Evolutionary conservation across 2,329 filamentous ascomycete species (phyloP), one percentile per base, ranked within the genome.

Genomic region (Plectosphaerella plurivora): DNA sequence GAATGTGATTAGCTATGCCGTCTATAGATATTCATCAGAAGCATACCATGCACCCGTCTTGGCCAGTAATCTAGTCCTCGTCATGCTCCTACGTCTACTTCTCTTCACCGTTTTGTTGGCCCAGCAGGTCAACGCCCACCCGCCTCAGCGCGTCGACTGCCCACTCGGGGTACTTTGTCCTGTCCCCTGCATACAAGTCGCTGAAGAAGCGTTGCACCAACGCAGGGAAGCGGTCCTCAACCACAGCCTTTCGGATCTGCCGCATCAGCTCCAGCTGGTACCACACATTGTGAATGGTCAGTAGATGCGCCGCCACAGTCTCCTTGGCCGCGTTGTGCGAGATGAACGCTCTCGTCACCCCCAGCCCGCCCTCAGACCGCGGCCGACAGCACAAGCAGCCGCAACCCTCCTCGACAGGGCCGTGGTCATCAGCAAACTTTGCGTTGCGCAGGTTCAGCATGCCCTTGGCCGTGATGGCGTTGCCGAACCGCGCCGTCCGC

Each of bases 201-300:
- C 68, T 74, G 70, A 99, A 99, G 73, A 96, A 97, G 35, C 79
- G 71, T 59, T 75, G 84, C 55, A 97, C 66, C 62, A 94, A 96
- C 2, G 75, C 79, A 2, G 94, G 92, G 67, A 88, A 97, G 49
- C 76, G 72, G 65, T 96, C 91, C 55, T 87, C 87, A 8, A 96
- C 73, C 56, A 97, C 91, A 15, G 94, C 85, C 56, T 89, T 77
- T 54, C 93, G 81, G 12, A 84, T 81, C 55, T 81, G 74, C 18
- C 79, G 75, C 91, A 97, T 97, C 61, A 99, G 73, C 55, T 87
- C 81, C 51, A 99, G 77, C 66, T 96, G 84, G 65, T 96, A 96
- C 73, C 91, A 91, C 24, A 99, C 90, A 65, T 99, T 99, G 69
- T 99, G 94, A 65, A 97, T 91, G 1, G 91, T 96, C 51, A 99